These are phyloP conservation scores for Fagopyrum homotropicum DNA, from an alignment of 148 eudicot genomes.

Conservation along the genomic window DNA sequence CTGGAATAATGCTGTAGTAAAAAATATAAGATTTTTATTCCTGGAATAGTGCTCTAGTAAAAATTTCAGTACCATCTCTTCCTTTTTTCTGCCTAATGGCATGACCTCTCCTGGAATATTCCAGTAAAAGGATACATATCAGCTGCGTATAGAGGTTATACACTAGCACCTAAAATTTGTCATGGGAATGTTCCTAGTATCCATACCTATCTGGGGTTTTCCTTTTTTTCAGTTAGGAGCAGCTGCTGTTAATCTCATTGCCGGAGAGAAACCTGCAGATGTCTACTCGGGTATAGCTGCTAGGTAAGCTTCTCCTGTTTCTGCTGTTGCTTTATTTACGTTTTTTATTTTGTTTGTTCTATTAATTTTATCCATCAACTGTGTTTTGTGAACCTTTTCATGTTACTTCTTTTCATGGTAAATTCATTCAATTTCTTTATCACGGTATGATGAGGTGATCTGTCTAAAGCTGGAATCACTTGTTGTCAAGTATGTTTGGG, in stretches of 20 bases:
- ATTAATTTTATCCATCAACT: neutral
- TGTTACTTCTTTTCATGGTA: slow-evolving; percentile 2
- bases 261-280: slow-evolving; percentile 91
- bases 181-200: neutral
- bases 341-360: neutral
- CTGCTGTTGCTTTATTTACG: neutral
- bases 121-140: too few relatives aligned
- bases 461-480: neutral
- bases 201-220: slow-evolving; percentile 16
- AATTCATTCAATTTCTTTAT: neutral
- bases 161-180: too few relatives aligned
- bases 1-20: too few relatives aligned
- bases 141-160: too few relatives aligned
- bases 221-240: slow-evolving; percentile 68
- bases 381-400: neutral
- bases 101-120: too few relatives aligned
- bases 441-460: neutral
- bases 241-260: slow-evolving; percentile 82
- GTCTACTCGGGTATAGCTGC: slow-evolving; percentile 96
- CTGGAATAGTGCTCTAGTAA: too few relatives aligned
- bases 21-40: too few relatives aligned
- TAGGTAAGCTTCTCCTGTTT: slow-evolving; percentile 36
- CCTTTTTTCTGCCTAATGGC: too few relatives aligned
- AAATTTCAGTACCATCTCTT: too few relatives aligned
- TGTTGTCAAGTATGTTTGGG: neutral